Conservation (phyloP, 83 land plant species). For the Thuja plicata region DNA sequence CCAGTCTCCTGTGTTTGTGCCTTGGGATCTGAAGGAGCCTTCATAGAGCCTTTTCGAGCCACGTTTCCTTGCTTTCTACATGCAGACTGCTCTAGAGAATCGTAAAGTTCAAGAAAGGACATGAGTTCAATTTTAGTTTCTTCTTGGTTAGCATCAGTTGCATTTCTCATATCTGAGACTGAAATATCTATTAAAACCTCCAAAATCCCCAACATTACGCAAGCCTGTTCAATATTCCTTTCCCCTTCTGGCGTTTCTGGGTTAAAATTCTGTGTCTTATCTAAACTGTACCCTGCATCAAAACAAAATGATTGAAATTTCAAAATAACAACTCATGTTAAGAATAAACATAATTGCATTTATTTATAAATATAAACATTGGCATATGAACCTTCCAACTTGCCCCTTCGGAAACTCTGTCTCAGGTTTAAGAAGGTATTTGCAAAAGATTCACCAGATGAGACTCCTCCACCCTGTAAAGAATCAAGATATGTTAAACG, state of each 20-base stretch:
- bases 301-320: background rate
- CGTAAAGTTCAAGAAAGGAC: conserved; percentile 37
- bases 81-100: conserved; percentile 40
- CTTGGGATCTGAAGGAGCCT: conserved; percentile 16
- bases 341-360: background rate
- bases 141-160: conserved; percentile 22
- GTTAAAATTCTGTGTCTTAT: conserved; percentile 33
- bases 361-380: background rate
- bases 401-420: conserved; percentile 38
- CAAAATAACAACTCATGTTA: background rate
- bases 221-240: conserved; percentile 36
- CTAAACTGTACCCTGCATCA: conserved; percentile 38
- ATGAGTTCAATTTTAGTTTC: conserved; percentile 56
- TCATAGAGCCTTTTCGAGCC: conserved; percentile 21
- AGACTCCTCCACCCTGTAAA: conserved; percentile 43
- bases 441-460: conserved; percentile 52
- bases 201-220: conserved; percentile 57
- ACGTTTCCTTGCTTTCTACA: conserved; percentile 28
- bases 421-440: conserved; percentile 60
- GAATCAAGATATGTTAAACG: background rate
- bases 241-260: conserved; percentile 44
- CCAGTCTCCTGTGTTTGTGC: conserved; percentile 2
- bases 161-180: conserved; percentile 53
- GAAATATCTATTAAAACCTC: conserved; percentile 72
- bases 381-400: conserved; percentile 49